Conservation (phyloP, 2,329 filamentous ascomycete genomes). For the Colletotrichum sp. region DNA sequence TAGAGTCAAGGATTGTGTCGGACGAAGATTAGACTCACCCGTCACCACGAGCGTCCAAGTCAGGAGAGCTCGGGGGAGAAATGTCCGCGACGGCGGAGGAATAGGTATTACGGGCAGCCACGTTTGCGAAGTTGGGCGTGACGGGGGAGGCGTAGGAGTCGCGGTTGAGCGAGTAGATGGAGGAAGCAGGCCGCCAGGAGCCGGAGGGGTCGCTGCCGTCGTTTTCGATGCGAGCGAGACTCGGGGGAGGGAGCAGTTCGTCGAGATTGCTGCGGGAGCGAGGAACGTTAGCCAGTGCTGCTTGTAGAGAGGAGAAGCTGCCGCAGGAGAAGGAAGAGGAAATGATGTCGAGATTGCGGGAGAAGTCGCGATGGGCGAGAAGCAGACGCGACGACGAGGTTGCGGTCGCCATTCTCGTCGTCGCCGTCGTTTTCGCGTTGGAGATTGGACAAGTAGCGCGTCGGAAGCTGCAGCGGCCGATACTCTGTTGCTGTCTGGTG, state of each 20-base stretch:
- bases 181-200: constrained; percentile 20
- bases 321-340: not conserved
- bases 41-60: constrained; percentile 39
- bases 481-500: not conserved
- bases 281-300: not conserved
- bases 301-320: not conserved
- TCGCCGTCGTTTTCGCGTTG: not conserved
- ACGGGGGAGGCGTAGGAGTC: constrained; percentile 14
- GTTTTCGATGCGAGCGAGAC: not conserved
- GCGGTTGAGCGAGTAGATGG: constrained; percentile 13
- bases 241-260: constrained; percentile 5
- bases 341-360: not conserved
- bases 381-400: constrained; percentile 3
- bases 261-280: constrained; percentile 4
- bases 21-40: constrained; percentile 41
- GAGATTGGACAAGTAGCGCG: not conserved
- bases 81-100: constrained; percentile 39
- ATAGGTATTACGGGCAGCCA: constrained; percentile 21
- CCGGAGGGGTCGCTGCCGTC: not conserved
- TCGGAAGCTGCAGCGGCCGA: not conserved
- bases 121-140: constrained; percentile 19
- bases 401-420: not conserved
- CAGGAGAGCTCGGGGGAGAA: constrained; percentile 64
- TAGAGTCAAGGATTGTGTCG: not conserved
- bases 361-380: not conserved